Evolutionary conservation across 805 yeast genomes (phyloP).

Genomic region (Cyberlindnera veronae): DNA sequence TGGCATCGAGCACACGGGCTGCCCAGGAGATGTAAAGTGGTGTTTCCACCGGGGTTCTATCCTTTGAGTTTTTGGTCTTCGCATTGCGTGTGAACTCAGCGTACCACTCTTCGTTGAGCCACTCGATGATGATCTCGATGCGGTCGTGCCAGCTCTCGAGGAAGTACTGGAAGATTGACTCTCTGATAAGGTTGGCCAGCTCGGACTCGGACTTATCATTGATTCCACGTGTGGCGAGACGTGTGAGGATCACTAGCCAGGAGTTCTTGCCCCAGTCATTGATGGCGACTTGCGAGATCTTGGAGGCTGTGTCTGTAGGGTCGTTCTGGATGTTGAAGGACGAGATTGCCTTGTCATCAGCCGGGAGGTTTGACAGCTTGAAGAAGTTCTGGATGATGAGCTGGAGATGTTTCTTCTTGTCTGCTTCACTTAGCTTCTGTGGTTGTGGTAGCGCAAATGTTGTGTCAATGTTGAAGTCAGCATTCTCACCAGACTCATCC

Average conservation of each 20-base stretch:
- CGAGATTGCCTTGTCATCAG: slow-evolving; percentile 17
- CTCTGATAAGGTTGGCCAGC: slow-evolving; percentile 61
- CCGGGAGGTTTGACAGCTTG: slow-evolving; percentile 38
- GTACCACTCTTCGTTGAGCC: slow-evolving; percentile 97
- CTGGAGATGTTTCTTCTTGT: slow-evolving; percentile 54
- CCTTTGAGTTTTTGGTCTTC: slow-evolving; percentile 23
- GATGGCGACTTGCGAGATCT: slow-evolving; percentile 31
- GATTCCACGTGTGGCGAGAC: slow-evolving; percentile 83
- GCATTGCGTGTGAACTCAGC: slow-evolving; percentile 40
- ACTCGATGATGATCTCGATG: slow-evolving; percentile 74
- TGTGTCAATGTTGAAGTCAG: slow-evolving; percentile 38
- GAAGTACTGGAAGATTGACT: slow-evolving; percentile 67
- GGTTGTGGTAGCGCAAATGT: slow-evolving; percentile 59
- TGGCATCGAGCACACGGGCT: slow-evolving; percentile 63
- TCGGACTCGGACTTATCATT: slow-evolving; percentile 31
- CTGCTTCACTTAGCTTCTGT: slow-evolving; percentile 43
- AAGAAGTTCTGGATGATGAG: slow-evolving; percentile 59
- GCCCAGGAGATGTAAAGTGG: slow-evolving; percentile 69
- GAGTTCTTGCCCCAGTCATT: slow-evolving; percentile 61
- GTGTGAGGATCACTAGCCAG: slow-evolving; percentile 71
- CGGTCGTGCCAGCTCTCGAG: slow-evolving; percentile 68
- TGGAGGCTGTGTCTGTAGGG: slow-evolving; percentile 20
- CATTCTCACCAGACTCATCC: slow-evolving; percentile 24
- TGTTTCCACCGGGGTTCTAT: slow-evolving; percentile 29
- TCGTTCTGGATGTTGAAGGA: slow-evolving; percentile 21